A percentile compares a stretch with the other conserved stretches of the same genome.
Evolutionary conservation across 768 basidiomycete genomes (phyloP).

Genomic region (Xerocomellus chrysenteron): DNA sequence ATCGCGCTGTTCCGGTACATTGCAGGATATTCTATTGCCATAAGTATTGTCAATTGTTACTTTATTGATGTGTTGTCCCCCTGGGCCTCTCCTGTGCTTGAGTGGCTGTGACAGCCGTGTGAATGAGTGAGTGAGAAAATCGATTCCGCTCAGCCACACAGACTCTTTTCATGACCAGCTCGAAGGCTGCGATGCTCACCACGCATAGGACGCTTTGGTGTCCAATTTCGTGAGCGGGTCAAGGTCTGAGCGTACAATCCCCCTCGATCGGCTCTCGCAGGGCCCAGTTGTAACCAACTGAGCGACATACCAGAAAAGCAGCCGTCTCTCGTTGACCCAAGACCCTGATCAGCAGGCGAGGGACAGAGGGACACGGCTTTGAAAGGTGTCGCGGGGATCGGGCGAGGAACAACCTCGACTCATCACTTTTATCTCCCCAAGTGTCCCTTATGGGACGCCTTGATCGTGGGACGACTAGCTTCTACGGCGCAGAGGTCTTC

Average conservation of each 20-base stretch:
- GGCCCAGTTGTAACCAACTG: slow-evolving; percentile 54
- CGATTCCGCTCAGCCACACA: too few relatives aligned
- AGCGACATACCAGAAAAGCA: slow-evolving; percentile 71
- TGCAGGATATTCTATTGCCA: background rate
- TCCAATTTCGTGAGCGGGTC: slow-evolving; percentile 65
- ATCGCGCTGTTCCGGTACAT: background rate
- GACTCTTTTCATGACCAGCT: slow-evolving; percentile 31
- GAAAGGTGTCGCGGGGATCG: slow-evolving; percentile 59
- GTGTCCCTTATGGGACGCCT: slow-evolving; percentile 17
- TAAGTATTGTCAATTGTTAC: background rate
- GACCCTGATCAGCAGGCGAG: slow-evolving; percentile 37
- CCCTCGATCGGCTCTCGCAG: slow-evolving; percentile 63
- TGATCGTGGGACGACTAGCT: background rate
- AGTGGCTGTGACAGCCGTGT: background rate
- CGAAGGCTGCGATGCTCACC: slow-evolving; percentile 72
- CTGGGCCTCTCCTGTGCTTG: background rate
- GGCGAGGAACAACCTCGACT: slow-evolving; percentile 29
- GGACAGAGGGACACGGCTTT: slow-evolving; percentile 31
- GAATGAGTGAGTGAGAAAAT: background rate
- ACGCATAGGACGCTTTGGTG: slow-evolving; percentile 42
- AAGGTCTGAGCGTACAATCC: slow-evolving; percentile 78
- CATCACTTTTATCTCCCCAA: slow-evolving; percentile 13
- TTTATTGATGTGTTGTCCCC: background rate
- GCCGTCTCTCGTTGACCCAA: slow-evolving; percentile 35
- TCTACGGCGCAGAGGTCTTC: accelerated